Percentiles rank a stretch among this genome's conserved stretches.
These are phyloP conservation scores for Oryza longistaminata DNA, from an alignment of 176 grass and related monocot species.

Conservation along the genomic window DNA sequence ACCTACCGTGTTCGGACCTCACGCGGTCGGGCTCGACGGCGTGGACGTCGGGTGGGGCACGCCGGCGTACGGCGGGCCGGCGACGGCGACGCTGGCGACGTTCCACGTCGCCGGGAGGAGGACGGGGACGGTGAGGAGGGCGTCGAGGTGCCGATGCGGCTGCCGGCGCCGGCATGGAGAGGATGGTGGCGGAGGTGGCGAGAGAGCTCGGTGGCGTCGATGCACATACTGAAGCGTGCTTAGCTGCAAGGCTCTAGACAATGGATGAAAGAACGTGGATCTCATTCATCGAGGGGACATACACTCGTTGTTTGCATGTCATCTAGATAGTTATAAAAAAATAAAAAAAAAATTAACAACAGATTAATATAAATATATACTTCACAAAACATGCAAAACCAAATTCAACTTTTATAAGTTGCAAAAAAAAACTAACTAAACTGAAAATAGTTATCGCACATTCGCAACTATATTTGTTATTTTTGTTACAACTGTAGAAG, in stretches of 20 bases:
- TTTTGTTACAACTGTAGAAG: too few species aligned
- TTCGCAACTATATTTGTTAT: too few species aligned
- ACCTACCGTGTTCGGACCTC: constrained; percentile 38
- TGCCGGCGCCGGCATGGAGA: constrained; percentile 38
- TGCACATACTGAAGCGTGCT: background rate
- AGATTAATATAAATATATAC: too few species aligned
- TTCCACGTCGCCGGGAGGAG: constrained; percentile 29
- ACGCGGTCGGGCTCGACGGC: constrained; percentile 20
- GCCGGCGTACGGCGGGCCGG: constrained; percentile 40
- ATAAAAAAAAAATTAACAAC: too few species aligned
- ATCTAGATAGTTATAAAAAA: too few species aligned
- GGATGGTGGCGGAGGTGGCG: constrained; percentile 1
- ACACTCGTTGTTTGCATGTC: too few species aligned
- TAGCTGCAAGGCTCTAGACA: background rate
- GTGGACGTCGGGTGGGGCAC: constrained; percentile 46
- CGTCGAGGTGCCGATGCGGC: constrained; percentile 34
- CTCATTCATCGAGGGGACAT: too few species aligned
- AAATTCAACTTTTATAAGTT: too few species aligned
- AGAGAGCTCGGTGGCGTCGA: background rate
- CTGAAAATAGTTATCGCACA: too few species aligned
- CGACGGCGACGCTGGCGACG: constrained; percentile 31
- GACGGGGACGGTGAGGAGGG: constrained; percentile 28
- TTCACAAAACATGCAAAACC: too few species aligned
- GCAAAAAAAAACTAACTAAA: too few species aligned
- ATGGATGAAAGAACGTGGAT: too few species aligned